Conservation (phyloP, 2,329 filamentous ascomycete species). For the Fusarium paranaense region DNA sequence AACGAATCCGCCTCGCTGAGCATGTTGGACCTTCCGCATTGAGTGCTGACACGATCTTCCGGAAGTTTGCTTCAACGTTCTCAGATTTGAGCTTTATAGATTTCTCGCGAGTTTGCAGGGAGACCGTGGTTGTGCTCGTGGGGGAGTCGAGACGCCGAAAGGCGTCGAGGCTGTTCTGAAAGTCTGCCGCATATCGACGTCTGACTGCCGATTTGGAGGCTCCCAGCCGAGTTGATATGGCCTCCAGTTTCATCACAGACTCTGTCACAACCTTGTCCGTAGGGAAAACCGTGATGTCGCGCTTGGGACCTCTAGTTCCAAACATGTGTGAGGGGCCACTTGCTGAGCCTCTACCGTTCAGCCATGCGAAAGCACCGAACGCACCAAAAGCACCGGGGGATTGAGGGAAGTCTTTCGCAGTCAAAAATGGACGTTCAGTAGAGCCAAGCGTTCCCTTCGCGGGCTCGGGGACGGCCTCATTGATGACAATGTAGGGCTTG, state of each 20-base stretch:
- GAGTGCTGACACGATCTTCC: conserved; percentile 18
- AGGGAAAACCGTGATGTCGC: neutral
- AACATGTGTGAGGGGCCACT: neutral
- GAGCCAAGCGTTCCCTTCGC: neutral
- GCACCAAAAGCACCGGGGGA: neutral
- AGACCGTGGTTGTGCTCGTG: neutral
- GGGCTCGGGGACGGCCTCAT: neutral
- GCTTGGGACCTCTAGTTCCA: neutral
- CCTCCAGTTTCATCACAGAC: conserved; percentile 10
- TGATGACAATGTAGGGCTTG: conserved; percentile 24
- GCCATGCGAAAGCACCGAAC: conserved; percentile 4
- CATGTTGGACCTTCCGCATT: conserved; percentile 1
- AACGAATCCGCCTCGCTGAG: conserved; percentile 29
- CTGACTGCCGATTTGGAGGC: conserved; percentile 34
- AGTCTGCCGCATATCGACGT: conserved; percentile 32
- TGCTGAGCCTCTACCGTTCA: neutral
- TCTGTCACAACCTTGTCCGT: conserved; percentile 5
- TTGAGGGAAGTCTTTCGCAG: conserved; percentile 5
- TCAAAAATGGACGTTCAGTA: conserved; percentile 22
- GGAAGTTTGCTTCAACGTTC: conserved; percentile 16
- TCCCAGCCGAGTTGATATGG: conserved; percentile 18
- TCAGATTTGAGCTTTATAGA: conserved; percentile 5
- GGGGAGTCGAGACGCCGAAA: conserved; percentile 26
- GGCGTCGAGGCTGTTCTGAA: conserved; percentile 35
- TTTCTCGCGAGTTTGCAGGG: conserved; percentile 5